Evolutionary conservation across 306 rosid genomes (phyloP), one percentile per base, ranked within the genome.

Genomic region (Arachis stenosperma): DNA sequence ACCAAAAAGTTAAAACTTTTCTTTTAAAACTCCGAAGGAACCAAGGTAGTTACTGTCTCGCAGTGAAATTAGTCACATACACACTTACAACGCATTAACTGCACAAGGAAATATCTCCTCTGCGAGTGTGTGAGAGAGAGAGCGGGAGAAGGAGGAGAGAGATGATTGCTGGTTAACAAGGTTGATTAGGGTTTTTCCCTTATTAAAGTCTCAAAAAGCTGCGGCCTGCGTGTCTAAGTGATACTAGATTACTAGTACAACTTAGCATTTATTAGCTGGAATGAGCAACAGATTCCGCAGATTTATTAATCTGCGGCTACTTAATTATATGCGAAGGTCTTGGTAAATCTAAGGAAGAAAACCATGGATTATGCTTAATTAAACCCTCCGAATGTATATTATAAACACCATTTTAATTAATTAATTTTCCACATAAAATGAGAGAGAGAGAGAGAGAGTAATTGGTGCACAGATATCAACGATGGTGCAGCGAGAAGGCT

Each of bases 51-150:
- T 69, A 64, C 53, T 50, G 75, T 55, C 74, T 55, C 66, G 8
- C 67, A 50, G 51, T 22, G 78, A 71, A 64, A 41, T 47, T 57
- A 59, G 10, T 33, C 37, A 33, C 37, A 33, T 62, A 52, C 68
- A 12, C 75, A 75, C 54, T 73, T 63, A 65, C 58, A 69, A 52
- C 65, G 47, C 52, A 54, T 53, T 59, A 61, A 70, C 78, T 37
- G 81, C 71, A 78, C 63, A 65, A 22, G 43, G 67, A 61, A 61
- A 9, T 22, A 22, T 22, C 27, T 22, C 27, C 27, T 22, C 27
- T 22, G 27, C 27, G 27, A 1, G 27, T 22, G 27, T 22, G 27
- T 22, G 72, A 37, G n/a, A 13, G 56, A 13, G 6, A n/a, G 2
- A 51, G 22, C 12, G 50, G 48, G 17, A 17, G 17, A 17, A 64